A percentile compares a stretch with the other conserved stretches of the same genome.
These are phyloP conservation scores for Thamnidium elegans DNA, from an alignment of 192 early-diverging fungal genomes.

Conservation along the genomic window DNA sequence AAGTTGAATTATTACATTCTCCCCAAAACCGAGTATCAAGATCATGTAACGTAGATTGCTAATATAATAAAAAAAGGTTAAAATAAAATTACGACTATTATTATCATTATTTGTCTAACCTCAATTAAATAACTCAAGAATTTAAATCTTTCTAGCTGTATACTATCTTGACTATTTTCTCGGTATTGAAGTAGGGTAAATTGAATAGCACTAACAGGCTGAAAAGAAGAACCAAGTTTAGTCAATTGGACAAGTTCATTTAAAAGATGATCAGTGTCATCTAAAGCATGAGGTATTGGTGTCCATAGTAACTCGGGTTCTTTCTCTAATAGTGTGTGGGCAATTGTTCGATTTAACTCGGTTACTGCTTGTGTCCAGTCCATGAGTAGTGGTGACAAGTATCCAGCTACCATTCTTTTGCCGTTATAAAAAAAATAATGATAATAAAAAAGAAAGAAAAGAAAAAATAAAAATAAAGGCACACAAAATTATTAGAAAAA, in stretches of 20 bases:
- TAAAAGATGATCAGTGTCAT: conserved; percentile 15
- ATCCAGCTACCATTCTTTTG: not conserved
- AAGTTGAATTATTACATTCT: conserved; percentile 22
- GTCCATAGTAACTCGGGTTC: conserved; percentile 18
- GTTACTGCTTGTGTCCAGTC: conserved; percentile 16
- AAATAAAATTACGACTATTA: not conserved
- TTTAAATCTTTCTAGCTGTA: conserved; percentile 2
- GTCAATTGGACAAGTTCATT: not conserved
- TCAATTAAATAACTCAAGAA: conserved; percentile 19
- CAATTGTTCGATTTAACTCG: not conserved
- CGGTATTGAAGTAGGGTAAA: conserved; percentile 13
- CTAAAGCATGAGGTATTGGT: conserved; percentile 11
- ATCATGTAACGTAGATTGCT: conserved; percentile 20
- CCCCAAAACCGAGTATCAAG: conserved; percentile 25
- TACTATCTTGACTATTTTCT: not conserved
- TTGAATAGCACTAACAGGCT: conserved; percentile 17
- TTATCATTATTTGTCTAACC: conserved; percentile 14
- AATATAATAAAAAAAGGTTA: not conserved
- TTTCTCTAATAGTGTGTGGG: not conserved
- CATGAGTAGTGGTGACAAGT: conserved; percentile 10
- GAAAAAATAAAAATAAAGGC: not conserved
- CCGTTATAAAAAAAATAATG: not conserved
- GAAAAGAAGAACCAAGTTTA: conserved; percentile 13
- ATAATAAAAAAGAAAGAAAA: not conserved
- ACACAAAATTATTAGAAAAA: no score